A percentile compares a stretch with the other conserved stretches of the same genome.
Conservation (phyloP, 495 filamentous ascomycete species). For the Aeminium ludgeri region DNA sequence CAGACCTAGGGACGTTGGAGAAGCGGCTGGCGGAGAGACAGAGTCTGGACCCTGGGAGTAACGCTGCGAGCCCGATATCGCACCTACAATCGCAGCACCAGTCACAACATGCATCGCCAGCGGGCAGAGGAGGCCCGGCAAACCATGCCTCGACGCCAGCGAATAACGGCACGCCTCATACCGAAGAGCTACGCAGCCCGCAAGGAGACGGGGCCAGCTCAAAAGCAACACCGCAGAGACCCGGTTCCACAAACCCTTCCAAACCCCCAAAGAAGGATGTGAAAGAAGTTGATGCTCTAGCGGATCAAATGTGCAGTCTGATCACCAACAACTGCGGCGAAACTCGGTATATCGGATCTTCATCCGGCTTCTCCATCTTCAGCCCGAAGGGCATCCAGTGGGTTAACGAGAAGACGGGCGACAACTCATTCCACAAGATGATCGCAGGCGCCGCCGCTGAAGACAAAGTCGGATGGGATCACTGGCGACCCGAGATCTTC, state of each 20-base stretch:
- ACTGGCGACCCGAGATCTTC: constrained; percentile 94
- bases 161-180: constrained; percentile 5
- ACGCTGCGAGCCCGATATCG: constrained; percentile 1
- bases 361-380: constrained; percentile 95
- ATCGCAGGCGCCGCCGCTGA: constrained; percentile 64
- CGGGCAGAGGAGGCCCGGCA: background rate
- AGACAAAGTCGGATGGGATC: constrained; percentile 72
- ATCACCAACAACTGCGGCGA: constrained; percentile 97
- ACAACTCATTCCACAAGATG: constrained; percentile 89
- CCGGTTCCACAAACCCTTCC: background rate
- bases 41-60: constrained; percentile 15
- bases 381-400: constrained; percentile 96
- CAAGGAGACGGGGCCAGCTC: background rate
- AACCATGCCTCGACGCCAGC: background rate
- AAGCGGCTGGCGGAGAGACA: constrained; percentile 58
- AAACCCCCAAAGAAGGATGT: constrained; percentile 18
- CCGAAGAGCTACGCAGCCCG: background rate
- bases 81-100: constrained; percentile 22
- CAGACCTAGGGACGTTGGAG: constrained; percentile 76
- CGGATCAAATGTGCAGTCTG: constrained; percentile 97
- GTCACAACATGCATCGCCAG: constrained; percentile 9
- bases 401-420: constrained; percentile 96
- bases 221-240: background rate
- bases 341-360: constrained; percentile 91
- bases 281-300: constrained; percentile 70